phyloP scores from a whole-genome alignment of 768 basidiomycete genomes.

The Suillus variegatus region DNA sequence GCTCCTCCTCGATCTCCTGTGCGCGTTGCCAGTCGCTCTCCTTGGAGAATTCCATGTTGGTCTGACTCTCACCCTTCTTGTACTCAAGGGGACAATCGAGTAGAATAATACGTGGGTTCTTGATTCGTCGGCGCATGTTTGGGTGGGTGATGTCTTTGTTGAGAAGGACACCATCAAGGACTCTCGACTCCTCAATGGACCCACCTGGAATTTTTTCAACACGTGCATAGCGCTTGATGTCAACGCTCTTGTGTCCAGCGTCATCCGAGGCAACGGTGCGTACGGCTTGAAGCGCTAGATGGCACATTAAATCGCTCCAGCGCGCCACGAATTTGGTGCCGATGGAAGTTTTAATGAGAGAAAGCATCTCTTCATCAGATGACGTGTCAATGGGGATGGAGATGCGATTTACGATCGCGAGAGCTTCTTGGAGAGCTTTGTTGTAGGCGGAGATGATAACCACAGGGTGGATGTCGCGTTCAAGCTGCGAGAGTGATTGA shows the following conservation, averaged over 20 bases:
- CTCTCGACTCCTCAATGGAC: slow-evolving; percentile 90
- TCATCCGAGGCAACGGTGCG: slow-evolving; percentile 83
- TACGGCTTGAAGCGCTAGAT: slow-evolving; percentile 89
- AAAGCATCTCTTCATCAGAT: slow-evolving; percentile 89
- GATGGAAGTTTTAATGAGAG: slow-evolving; percentile 97
- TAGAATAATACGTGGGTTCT: slow-evolving; percentile 84
- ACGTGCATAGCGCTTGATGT: slow-evolving; percentile 96
- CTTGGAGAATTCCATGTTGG: slow-evolving; percentile 97
- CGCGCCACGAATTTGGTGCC: slow-evolving; percentile 97
- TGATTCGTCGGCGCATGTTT: slow-evolving; percentile 90
- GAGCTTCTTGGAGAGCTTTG: slow-evolving; percentile 90
- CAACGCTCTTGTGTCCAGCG: slow-evolving; percentile 81
- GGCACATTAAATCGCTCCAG: slow-evolving; percentile 98
- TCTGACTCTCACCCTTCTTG: slow-evolving; percentile 98
- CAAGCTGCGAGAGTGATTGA: slow-evolving; percentile 88
- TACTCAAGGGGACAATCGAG: slow-evolving; percentile 97
- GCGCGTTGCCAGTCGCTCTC: slow-evolving; percentile 92
- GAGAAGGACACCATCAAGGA: slow-evolving; percentile 90
- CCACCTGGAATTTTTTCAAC: slow-evolving; percentile 98
- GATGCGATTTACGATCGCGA: slow-evolving; percentile 85
- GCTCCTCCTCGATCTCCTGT: slow-evolving; percentile 96
- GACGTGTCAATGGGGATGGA: slow-evolving; percentile 87
- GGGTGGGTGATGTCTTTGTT: slow-evolving; percentile 99
- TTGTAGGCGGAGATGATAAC: slow-evolving; percentile 99
- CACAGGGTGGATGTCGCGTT: slow-evolving; percentile 97